These are phyloP conservation scores for Zygosaccharomyces gambellarensis DNA, from an alignment of 805 yeast species.

Conservation along the genomic window DNA sequence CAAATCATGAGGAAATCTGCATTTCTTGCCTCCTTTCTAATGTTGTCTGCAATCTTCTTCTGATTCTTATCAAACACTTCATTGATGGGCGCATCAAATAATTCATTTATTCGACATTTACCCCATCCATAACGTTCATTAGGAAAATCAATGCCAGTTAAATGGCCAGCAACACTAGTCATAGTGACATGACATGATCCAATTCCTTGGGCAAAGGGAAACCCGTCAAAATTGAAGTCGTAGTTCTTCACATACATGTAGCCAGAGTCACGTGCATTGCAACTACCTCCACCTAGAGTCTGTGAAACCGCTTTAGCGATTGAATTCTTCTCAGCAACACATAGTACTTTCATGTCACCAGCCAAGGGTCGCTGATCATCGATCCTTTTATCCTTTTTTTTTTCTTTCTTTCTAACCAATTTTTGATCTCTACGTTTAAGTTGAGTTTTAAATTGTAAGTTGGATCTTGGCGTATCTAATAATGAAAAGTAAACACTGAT, in stretches of 20 bases:
- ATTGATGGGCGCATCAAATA: slow-evolving; percentile 69
- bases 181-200: slow-evolving; percentile 78
- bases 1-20: slow-evolving; percentile 77
- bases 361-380: slow-evolving; percentile 1
- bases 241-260: slow-evolving; percentile 72
- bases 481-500: slow-evolving; percentile 3
- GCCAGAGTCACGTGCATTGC: slow-evolving; percentile 43
- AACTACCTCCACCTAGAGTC: slow-evolving; percentile 70
- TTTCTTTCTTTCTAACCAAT: neutral
- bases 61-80: slow-evolving; percentile 41
- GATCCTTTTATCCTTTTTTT: neutral
- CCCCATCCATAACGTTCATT: slow-evolving; percentile 54
- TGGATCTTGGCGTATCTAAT: slow-evolving; percentile 6
- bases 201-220: slow-evolving; percentile 46
- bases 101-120: slow-evolving; percentile 52
- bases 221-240: slow-evolving; percentile 55
- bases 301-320: slow-evolving; percentile 74
- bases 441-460: neutral
- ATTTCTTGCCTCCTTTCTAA: slow-evolving; percentile 54
- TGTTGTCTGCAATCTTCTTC: slow-evolving; percentile 56
- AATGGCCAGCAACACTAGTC: slow-evolving; percentile 91
- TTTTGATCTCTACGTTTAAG: slow-evolving; percentile 3
- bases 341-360: slow-evolving; percentile 61
- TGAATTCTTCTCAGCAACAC: slow-evolving; percentile 97
- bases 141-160: slow-evolving; percentile 60